phyloP scores from a whole-genome alignment of 148 eudicot species.

The Vaccinium vitisidaea region DNA sequence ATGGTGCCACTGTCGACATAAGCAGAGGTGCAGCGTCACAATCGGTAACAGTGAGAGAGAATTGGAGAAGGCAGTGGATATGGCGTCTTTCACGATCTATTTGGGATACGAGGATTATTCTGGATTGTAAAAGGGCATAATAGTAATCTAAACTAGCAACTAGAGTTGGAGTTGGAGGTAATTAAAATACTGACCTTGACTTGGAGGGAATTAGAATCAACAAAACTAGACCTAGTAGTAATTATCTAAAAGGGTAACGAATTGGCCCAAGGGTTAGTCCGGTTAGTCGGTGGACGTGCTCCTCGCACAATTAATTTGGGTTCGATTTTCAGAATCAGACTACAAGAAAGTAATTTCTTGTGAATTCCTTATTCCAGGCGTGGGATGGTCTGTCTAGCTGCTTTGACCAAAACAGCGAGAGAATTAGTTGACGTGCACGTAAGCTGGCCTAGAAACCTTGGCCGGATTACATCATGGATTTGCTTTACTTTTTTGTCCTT shows the following conservation, averaged over 20 bases:
- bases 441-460: background rate
- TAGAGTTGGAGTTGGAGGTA: no score
- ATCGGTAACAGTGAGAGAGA: no score
- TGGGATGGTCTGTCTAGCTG: rapidly evolving
- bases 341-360: background rate
- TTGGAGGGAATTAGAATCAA: no score
- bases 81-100: no score
- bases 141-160: no score
- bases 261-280: background rate
- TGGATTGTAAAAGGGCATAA: no score
- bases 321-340: background rate
- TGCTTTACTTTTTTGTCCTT: background rate
- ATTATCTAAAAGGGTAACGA: background rate
- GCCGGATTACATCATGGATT: background rate
- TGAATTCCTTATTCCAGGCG: background rate
- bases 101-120: no score
- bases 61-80: no score
- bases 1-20: no score
- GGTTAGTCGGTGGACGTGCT: background rate
- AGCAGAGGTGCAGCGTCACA: no score
- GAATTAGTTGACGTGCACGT: background rate
- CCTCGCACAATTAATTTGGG: background rate
- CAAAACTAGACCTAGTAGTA: no score
- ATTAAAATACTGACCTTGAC: no score
- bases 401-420: background rate